A percentile compares a stretch with the other conserved stretches of the same genome.
Conservation (phyloP, 148 eudicot genomes). For the Nyssa sinensis region DNA sequence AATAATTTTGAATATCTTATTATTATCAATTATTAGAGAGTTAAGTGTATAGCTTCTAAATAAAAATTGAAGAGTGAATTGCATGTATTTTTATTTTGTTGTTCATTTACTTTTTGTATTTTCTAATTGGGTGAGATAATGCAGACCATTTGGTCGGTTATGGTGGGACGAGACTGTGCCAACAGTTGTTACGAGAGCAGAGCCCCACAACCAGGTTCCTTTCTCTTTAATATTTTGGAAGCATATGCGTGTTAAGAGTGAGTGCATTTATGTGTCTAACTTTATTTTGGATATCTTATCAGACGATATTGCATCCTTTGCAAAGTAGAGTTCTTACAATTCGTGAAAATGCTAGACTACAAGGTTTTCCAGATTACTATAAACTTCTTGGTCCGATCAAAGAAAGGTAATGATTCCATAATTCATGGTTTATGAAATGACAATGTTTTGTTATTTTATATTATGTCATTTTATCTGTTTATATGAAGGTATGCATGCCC, state of each 20-base stretch:
- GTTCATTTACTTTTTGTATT: neutral
- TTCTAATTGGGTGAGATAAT: neutral
- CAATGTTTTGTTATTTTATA: neutral
- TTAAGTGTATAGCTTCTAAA: no score
- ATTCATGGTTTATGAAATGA: no score
- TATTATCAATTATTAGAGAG: no score
- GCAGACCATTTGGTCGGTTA: constrained; percentile 80
- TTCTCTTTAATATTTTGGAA: neutral
- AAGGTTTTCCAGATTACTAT: constrained; percentile 84
- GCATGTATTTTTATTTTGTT: neutral
- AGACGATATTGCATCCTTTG: constrained; percentile 54
- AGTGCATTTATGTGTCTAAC: neutral
- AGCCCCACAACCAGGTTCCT: constrained; percentile 77
- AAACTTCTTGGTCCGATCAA: constrained; percentile 60
- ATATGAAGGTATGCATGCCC: no score
- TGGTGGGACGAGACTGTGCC: constrained; percentile 94
- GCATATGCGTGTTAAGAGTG: neutral
- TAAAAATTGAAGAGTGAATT: no score
- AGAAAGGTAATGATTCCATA: constrained; percentile 41
- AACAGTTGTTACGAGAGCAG: constrained; percentile 83
- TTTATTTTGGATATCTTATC: neutral
- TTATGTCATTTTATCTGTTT: neutral
- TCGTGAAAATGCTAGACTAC: constrained; percentile 82
- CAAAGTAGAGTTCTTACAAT: constrained; percentile 77
- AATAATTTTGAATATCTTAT: no score